Base-by-base conservation (phyloP, 2,329 filamentous ascomycete species). In the Alternaria sp. region DNA sequence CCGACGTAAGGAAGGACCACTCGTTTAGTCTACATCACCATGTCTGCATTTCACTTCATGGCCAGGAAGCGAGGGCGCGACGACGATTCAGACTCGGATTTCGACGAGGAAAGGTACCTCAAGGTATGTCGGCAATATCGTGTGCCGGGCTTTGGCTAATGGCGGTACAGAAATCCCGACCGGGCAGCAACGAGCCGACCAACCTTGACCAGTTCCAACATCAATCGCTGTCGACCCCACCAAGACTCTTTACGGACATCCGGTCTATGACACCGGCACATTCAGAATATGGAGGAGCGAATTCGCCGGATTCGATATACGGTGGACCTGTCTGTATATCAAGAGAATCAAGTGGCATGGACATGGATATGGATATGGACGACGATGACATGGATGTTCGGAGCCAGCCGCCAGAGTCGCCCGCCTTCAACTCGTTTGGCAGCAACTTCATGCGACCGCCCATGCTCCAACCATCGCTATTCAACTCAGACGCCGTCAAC, bases 301-400 rank as follows among this genome's bases (percentile, higher is more conserved):
- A 75, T 55, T 78, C 76, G 10, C 75, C 77, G n/a, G 68, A 66
- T n/a, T 67, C 71, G 0, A 61, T 73, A 21, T 58, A 67, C 9
- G 58, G 72, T 41, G 69, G 74, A 9, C 66, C 67, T 10, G 59
- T 66, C 12, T 23, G 61, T 15, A 66, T 74, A 49, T 71, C 71
- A 8, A 72, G 73, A 10, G 70, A 73, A 26, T 67, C 65, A 37
- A 59, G 65, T 26, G 65, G 63, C 9, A 63, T 70, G 41, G 76
- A 79, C 60, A 67, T 74, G 26, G 75, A 79, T 54, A 79, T 80
- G 74, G 76, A 78, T 41, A 77, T 80, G 73, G 77, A 79, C 33
- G 75, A 79, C 18, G 75, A 78, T 44, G 75, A 79, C 47, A 67
- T 71, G 59, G 74, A 76, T 44, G 69, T 75, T 15, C 63, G 67